phyloP scores from a whole-genome alignment of 768 basidiomycete genomes.

The Mrakia frigida region DNA sequence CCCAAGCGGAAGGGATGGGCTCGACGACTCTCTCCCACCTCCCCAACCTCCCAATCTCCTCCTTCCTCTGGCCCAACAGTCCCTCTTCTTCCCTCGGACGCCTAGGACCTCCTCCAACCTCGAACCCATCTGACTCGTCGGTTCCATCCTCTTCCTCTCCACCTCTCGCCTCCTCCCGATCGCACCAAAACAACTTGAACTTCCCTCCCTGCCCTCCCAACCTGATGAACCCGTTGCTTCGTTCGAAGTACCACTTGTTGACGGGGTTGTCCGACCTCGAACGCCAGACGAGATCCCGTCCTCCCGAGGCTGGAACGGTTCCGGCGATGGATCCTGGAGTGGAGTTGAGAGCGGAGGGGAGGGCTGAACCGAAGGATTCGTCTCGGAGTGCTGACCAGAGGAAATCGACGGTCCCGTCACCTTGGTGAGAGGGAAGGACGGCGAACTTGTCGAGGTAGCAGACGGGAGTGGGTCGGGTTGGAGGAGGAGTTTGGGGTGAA shows the following conservation, averaged over 20 bases:
- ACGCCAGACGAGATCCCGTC: constrained; percentile 94
- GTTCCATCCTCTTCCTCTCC: neutral
- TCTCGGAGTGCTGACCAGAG: constrained; percentile 98
- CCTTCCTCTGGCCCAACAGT: neutral
- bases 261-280: constrained; percentile 87
- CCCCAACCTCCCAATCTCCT: constrained; percentile 63
- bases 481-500: constrained; percentile 6
- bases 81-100: neutral
- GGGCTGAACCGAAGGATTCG: constrained; percentile 93
- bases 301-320: constrained; percentile 57
- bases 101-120: neutral
- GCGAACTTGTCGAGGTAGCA: constrained; percentile 99
- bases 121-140: constrained; percentile 4
- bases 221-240: constrained; percentile 82
- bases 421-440: constrained; percentile 87
- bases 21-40: constrained; percentile 64
- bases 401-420: constrained; percentile 91
- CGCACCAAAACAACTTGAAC: constrained; percentile 98
- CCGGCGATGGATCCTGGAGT: constrained; percentile 84
- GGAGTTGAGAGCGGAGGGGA: constrained; percentile 88
- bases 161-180: constrained; percentile 65
- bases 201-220: constrained; percentile 52
- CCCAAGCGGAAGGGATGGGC: constrained; percentile 74
- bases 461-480: constrained; percentile 47
- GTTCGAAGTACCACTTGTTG: constrained; percentile 99